Base-by-base conservation (phyloP, 1,139 yeast genomes). In the Taphrina sp. region DNA sequence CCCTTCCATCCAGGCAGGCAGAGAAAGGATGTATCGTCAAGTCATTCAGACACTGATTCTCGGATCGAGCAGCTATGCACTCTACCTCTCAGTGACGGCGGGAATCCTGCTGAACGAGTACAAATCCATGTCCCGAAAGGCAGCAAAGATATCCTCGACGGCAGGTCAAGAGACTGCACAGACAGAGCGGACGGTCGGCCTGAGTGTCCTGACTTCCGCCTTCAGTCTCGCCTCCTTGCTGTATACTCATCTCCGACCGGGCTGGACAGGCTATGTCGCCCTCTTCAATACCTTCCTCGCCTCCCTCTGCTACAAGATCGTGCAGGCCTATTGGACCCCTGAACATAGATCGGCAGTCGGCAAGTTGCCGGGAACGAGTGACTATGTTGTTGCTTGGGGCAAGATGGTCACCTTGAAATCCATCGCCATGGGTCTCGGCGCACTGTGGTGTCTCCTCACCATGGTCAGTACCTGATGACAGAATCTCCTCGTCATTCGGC, bases 291-390 rank as follows among this genome's bases (percentile, higher is more conserved):
- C 52, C 17, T 16, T 34, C 3, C 43, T 35, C 23, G n/a, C n/a
- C 2, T 31, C 23, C 14, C 24, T 28, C 42, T 23, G 24, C 16
- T 35, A 35, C 43, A 31, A 28, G 19, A 45, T 23, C 24, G 39
- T 45, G 10, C 42, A 36, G 22, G 42, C 38, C 23, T 43, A 43
- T 38, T 43, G 47, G 47, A 41, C n/a, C 14, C n/a, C n/a, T n/a
- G n/a, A n/a, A n/a, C n/a, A n/a, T n/a, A 26, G 12, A 12, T 26
- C 31, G 12, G 31, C 10, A 7, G 31, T 7, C 31, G 31, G 31
- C 31, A 43, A 29, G 7, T 19, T 33, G 37, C 47, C 47, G 12
- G 47, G 47, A 5, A 20, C 26, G 17, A 38, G 37, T 10, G 47
- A 43, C 29, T 43, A 43, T 31, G 31, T 22, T 10, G 34, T 19